Percentiles rank a stretch among this genome's conserved stretches.
phyloP scores from a whole-genome alignment of 2,329 filamentous ascomycete genomes.

The Alternaria atra region DNA sequence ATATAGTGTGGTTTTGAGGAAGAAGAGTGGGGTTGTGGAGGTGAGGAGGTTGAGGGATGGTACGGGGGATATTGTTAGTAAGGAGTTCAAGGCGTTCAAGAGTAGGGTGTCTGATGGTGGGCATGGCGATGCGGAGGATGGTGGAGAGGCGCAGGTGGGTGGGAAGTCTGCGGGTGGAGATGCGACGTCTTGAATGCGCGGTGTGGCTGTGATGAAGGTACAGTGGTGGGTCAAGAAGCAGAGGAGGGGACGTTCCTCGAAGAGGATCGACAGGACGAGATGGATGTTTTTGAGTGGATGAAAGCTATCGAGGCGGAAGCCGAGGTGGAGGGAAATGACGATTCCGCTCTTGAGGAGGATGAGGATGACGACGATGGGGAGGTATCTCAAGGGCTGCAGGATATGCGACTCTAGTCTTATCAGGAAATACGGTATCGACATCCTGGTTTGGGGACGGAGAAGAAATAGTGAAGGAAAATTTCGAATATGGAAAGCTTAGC shows the following conservation, averaged over 20 bases:
- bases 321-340: neutral
- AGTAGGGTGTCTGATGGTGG: neutral
- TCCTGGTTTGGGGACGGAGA: too few relatives aligned
- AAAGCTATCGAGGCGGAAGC: neutral
- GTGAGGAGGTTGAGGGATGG: slow-evolving; percentile 79
- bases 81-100: slow-evolving; percentile 78
- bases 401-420: too few relatives aligned
- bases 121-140: neutral
- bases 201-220: too few relatives aligned
- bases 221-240: too few relatives aligned
- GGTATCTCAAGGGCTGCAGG: neutral
- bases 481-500: too few relatives aligned
- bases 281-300: neutral
- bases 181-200: neutral
- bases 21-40: slow-evolving; percentile 72
- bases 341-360: neutral
- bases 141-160: neutral
- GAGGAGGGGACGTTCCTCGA: too few relatives aligned
- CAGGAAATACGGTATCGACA: too few relatives aligned
- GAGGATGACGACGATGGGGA: neutral
- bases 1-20: slow-evolving; percentile 77
- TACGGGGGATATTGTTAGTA: slow-evolving; percentile 77
- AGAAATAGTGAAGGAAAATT: too few relatives aligned
- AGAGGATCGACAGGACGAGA: too few relatives aligned
- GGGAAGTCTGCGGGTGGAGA: too few relatives aligned